Conservation (phyloP, 768 basidiomycete genomes). For the Suillus variegatus region DNA sequence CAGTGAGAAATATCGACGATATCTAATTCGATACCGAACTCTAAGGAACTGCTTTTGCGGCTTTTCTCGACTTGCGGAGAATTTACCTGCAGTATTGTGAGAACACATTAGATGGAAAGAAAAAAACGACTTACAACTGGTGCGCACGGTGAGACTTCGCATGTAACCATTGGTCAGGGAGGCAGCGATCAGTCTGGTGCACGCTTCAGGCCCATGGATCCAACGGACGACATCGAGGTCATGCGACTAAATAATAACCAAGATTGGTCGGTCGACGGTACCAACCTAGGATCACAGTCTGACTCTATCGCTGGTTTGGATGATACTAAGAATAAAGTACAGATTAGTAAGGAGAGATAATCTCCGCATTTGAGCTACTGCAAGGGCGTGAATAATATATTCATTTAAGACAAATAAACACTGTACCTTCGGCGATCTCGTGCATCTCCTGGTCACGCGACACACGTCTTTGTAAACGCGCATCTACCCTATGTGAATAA, state of each 20-base stretch:
- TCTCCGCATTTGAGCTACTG: too few relatives aligned
- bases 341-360: not conserved
- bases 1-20: constrained; percentile 34
- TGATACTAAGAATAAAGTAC: not conserved
- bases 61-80: not conserved
- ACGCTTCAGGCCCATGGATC: not conserved
- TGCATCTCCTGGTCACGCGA: not conserved
- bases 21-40: not conserved
- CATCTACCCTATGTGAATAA: not conserved
- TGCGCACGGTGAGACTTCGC: not conserved
- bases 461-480: not conserved
- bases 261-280: not conserved
- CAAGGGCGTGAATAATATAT: too few relatives aligned
- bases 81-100: not conserved
- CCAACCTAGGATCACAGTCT: not conserved
- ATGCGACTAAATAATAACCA: not conserved
- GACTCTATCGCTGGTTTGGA: constrained; percentile 1
- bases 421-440: not conserved
- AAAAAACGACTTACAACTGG: not conserved
- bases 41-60: too few relatives aligned
- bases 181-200: not conserved
- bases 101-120: not conserved
- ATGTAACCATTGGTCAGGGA: not conserved
- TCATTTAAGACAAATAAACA: not conserved
- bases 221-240: constrained; percentile 6